phyloP scores from a whole-genome alignment of 2,329 filamentous ascomycete species.

The Diaporthe destruens region DNA sequence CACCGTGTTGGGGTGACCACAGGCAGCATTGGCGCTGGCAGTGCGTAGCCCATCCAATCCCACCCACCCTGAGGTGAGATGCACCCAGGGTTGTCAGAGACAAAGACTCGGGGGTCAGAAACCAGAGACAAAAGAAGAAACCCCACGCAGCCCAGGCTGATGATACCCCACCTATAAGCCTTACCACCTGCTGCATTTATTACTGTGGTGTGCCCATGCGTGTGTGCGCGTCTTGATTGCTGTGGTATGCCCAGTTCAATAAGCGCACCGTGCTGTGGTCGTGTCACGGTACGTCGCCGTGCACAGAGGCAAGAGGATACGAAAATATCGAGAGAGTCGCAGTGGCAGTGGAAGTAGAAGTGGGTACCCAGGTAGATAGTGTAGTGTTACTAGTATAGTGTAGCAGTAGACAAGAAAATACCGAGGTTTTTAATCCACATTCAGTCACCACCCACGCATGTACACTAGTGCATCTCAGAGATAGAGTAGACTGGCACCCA shows the following conservation, averaged over 20 bases:
- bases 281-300: background rate
- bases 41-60: slow-evolving; percentile 21
- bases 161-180: slow-evolving; percentile 6
- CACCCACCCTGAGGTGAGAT: slow-evolving; percentile 7
- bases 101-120: background rate
- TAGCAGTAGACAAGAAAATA: background rate
- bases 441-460: background rate
- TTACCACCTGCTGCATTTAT: slow-evolving; percentile 9
- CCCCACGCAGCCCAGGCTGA: slow-evolving; percentile 2
- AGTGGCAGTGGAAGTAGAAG: background rate
- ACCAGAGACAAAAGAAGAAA: slow-evolving; percentile 8
- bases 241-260: background rate
- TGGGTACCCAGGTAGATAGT: too few species aligned
- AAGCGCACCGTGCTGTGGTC: too few species aligned
- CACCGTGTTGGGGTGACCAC: slow-evolving; percentile 1
- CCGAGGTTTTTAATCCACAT: background rate
- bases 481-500: background rate
- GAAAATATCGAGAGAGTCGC: background rate
- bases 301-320: too few species aligned
- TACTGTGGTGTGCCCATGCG: too few species aligned
- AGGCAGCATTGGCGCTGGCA: background rate
- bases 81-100: background rate
- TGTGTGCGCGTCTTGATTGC: slow-evolving; percentile 1
- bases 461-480: too few species aligned
- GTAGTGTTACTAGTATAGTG: too few species aligned